Conservation (phyloP, 2,329 filamentous ascomycete species). For the Penicillium palitans region DNA sequence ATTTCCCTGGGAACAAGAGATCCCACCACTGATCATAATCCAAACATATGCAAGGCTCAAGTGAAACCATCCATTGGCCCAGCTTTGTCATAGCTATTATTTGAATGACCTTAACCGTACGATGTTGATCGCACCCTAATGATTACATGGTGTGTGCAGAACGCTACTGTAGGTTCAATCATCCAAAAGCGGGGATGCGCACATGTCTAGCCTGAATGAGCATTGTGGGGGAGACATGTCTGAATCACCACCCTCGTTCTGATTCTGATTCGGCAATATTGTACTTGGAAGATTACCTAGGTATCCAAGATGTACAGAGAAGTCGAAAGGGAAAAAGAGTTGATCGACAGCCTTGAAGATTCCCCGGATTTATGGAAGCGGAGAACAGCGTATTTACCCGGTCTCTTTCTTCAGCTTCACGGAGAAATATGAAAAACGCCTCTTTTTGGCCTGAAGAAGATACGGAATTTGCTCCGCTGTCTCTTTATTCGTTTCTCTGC, state of each 20-base stretch:
- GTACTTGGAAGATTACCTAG: neutral
- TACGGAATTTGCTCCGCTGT: constrained; percentile 17
- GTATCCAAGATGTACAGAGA: neutral
- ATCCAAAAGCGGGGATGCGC: neutral
- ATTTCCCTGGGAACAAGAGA: neutral
- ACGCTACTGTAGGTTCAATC: constrained; percentile 1
- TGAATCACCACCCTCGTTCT: neutral
- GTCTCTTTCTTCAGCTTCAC: constrained; percentile 1
- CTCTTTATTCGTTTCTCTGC: neutral
- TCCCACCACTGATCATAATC: neutral
- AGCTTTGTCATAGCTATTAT: neutral
- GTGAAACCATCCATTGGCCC: neutral
- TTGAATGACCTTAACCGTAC: too few relatives aligned
- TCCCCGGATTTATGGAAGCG: neutral
- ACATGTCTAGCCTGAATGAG: constrained; percentile 3
- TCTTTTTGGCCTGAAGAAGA: constrained; percentile 10
- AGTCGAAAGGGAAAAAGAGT: neutral
- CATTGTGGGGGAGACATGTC: too few relatives aligned
- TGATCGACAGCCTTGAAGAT: constrained; percentile 1
- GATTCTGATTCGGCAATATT: neutral
- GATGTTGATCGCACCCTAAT: neutral
- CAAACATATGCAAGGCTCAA: neutral
- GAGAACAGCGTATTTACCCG: constrained; percentile 9
- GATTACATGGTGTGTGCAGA: neutral
- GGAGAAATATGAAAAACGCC: neutral